A percentile compares a stretch with the other conserved stretches of the same genome.
Conservation (phyloP, 805 yeast genomes). For the Komagataella mondaviorum region DNA sequence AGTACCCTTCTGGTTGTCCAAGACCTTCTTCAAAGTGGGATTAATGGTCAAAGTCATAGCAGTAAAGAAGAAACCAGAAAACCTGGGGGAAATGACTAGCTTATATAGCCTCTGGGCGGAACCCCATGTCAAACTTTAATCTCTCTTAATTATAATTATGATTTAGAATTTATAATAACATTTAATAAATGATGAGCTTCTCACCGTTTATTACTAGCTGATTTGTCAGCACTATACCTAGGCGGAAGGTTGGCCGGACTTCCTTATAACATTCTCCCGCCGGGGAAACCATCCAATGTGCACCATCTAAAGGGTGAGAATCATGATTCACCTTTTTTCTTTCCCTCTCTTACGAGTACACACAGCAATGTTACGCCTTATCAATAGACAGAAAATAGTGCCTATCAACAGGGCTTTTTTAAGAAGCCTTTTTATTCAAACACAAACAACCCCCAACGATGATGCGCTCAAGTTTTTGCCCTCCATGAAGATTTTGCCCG, state of each 20-base stretch:
- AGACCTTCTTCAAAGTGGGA: background rate
- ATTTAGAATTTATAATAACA: no score
- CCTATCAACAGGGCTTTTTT: background rate
- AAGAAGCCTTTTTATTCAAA: slow-evolving; percentile 51
- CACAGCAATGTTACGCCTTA: background rate
- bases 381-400: background rate
- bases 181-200: no score
- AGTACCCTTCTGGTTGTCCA: background rate
- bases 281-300: background rate
- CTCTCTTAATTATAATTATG: no score
- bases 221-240: background rate
- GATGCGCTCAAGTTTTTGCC: slow-evolving; percentile 80
- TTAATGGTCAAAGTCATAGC: background rate
- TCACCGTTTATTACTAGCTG: background rate
- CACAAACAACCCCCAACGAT: slow-evolving; percentile 77
- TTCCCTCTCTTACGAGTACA: background rate
- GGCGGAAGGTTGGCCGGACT: background rate
- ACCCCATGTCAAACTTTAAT: background rate
- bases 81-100: background rate
- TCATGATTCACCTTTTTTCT: background rate
- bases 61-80: background rate
- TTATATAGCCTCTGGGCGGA: background rate
- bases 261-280: background rate
- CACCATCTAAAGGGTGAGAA: background rate
- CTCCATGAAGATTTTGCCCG: slow-evolving; percentile 51